Conservation (phyloP, 257 asterid genomes). For the Solanum okadae region DNA sequence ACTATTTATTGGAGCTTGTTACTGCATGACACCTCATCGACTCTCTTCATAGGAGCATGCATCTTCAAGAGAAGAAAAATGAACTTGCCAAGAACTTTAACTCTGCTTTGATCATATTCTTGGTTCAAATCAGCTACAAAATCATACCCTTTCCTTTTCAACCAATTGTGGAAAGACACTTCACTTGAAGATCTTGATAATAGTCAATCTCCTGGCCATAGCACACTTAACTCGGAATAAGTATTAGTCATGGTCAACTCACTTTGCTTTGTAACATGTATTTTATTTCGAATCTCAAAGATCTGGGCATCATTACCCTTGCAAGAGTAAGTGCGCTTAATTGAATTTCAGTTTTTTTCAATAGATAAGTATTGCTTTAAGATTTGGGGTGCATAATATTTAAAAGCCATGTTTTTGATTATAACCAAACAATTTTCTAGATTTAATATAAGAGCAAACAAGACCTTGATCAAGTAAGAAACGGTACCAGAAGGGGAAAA, state of each 20-base stretch:
- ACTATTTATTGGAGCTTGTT: not conserved
- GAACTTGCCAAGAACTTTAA: not conserved
- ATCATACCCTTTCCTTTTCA: not conserved
- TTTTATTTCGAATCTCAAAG: not conserved
- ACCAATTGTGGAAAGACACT: not conserved
- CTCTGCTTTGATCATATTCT: not conserved
- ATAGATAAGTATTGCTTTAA: not conserved
- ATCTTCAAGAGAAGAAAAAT: not conserved
- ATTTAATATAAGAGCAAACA: not conserved
- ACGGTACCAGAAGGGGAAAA: not conserved
- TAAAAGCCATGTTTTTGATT: not conserved
- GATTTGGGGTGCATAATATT: not conserved
- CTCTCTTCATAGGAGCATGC: not conserved
- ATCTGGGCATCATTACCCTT: not conserved
- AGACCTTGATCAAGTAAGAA: not conserved
- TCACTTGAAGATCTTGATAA: not conserved
- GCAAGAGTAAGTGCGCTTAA: not conserved
- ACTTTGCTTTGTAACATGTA: not conserved
- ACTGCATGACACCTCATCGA: not conserved
- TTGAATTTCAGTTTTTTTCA: not conserved
- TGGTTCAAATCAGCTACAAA: not conserved
- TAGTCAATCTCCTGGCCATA: not conserved
- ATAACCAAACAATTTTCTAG: not conserved
- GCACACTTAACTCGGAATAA: not conserved
- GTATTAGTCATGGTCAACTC: not conserved